These are phyloP conservation scores for Canariomyces notabilis DNA, from an alignment of 2,329 filamentous ascomycete species.

Conservation along the genomic window DNA sequence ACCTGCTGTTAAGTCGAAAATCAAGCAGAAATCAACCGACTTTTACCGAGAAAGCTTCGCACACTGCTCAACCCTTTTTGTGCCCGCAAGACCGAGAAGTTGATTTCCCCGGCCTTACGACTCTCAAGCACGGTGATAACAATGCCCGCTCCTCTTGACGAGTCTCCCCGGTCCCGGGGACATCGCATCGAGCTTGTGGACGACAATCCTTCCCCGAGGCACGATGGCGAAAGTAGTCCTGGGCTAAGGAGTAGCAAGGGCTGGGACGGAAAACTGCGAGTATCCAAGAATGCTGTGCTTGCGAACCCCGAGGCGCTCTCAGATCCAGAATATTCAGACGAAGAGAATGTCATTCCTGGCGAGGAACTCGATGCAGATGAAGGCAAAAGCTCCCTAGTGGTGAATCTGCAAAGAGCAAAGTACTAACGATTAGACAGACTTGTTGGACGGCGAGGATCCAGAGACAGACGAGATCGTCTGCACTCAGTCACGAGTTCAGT, in stretches of 20 bases:
- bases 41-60: background rate
- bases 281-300: constrained; percentile 65
- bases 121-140: constrained; percentile 15
- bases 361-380: constrained; percentile 79
- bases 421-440: constrained; percentile 38
- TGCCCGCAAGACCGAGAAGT: no score
- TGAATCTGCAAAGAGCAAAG: background rate
- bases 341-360: constrained; percentile 61
- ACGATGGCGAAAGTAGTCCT: constrained; percentile 42
- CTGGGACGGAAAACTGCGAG: constrained; percentile 78
- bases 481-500: constrained; percentile 78
- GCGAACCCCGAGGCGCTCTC: constrained; percentile 76
- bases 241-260: constrained; percentile 58
- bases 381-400: constrained; percentile 41
- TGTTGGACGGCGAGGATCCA: constrained; percentile 55
- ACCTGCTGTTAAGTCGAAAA: background rate
- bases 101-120: background rate
- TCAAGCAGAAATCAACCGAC: background rate
- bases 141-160: constrained; percentile 40
- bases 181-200: constrained; percentile 48
- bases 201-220: constrained; percentile 35
- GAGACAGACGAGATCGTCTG: constrained; percentile 77
- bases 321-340: constrained; percentile 78
- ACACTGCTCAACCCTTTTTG: background rate
- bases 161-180: constrained; percentile 33